These are phyloP conservation scores for Tolypocladium cylindrosporum DNA, from an alignment of 2,329 filamentous ascomycete genomes.

Conservation along the genomic window DNA sequence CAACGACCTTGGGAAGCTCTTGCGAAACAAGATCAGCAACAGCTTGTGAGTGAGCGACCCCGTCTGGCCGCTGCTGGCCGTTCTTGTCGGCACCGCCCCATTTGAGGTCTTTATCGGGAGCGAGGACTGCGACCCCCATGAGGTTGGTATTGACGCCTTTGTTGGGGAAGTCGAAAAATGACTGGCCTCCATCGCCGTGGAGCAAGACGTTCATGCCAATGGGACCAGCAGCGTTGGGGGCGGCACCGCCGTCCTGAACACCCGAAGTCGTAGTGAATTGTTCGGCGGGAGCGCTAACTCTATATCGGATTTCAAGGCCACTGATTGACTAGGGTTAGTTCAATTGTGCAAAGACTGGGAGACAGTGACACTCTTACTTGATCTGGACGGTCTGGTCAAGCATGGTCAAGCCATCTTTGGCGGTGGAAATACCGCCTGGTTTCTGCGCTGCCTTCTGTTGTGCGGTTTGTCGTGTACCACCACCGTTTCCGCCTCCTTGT, in stretches of 20 bases:
- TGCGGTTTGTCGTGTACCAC: not conserved
- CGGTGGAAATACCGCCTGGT: constrained; percentile 25
- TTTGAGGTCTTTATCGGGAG: constrained; percentile 44
- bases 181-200: constrained; percentile 50
- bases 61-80: constrained; percentile 42
- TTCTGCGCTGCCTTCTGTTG: constrained; percentile 11
- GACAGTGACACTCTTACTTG: constrained; percentile 27
- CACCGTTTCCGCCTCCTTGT: not conserved
- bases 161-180: constrained; percentile 49
- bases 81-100: constrained; percentile 41
- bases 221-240: constrained; percentile 18
- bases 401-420: constrained; percentile 44
- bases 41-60: constrained; percentile 44
- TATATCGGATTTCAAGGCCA: constrained; percentile 44
- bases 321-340: constrained; percentile 16
- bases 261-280: constrained; percentile 40
- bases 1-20: constrained; percentile 40
- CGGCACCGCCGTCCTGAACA: constrained; percentile 32
- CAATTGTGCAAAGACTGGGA: too few species aligned
- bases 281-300: constrained; percentile 41
- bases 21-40: constrained; percentile 40
- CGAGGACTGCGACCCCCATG: constrained; percentile 42
- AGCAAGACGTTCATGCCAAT: constrained; percentile 47
- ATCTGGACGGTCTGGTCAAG: constrained; percentile 44
- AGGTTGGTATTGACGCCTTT: constrained; percentile 39